These are phyloP conservation scores for Limnanthes douglasii DNA, from an alignment of 345 rosid genomes.

Conservation along the genomic window DNA sequence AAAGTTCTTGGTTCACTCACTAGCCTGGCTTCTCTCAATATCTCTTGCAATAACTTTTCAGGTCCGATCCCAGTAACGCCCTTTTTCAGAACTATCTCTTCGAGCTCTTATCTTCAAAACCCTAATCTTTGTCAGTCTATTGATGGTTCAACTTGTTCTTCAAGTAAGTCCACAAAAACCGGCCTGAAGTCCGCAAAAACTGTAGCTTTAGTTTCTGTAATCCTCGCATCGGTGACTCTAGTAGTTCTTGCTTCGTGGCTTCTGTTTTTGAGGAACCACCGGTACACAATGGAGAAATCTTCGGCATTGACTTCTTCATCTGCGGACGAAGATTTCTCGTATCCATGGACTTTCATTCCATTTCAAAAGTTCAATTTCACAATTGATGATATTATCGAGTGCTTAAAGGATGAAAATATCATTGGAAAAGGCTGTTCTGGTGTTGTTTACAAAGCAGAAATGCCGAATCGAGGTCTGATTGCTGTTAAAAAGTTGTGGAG, in stretches of 20 bases:
- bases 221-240: slow-evolving; percentile 44
- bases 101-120: slow-evolving; percentile 49
- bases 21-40: slow-evolving; percentile 80
- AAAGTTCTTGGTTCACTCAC: slow-evolving; percentile 67
- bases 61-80: slow-evolving; percentile 89
- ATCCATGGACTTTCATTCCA: slow-evolving; percentile 95
- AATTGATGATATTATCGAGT: slow-evolving; percentile 57
- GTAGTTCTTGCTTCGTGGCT: slow-evolving; percentile 51
- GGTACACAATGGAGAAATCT: slow-evolving; percentile 37
- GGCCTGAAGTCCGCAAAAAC: slow-evolving; percentile 55
- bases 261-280: slow-evolving; percentile 40
- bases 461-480: slow-evolving; percentile 60
- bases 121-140: slow-evolving; percentile 42
- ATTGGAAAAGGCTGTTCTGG: slow-evolving; percentile 97
- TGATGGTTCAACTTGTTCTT: slow-evolving; percentile 71
- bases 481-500: slow-evolving; percentile 93
- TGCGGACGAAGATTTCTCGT: slow-evolving; percentile 71
- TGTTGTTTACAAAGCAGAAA: slow-evolving; percentile 72
- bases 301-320: slow-evolving; percentile 21
- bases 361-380: slow-evolving; percentile 68
- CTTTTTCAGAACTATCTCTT: slow-evolving; percentile 59
- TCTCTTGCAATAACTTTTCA: slow-evolving; percentile 78
- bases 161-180: slow-evolving; percentile 17
- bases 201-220: slow-evolving; percentile 44
- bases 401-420: slow-evolving; percentile 69